Evolutionary conservation across 2,329 filamentous ascomycete genomes (phyloP).

Genomic region (Pseudocercospora pini-densiflorae): DNA sequence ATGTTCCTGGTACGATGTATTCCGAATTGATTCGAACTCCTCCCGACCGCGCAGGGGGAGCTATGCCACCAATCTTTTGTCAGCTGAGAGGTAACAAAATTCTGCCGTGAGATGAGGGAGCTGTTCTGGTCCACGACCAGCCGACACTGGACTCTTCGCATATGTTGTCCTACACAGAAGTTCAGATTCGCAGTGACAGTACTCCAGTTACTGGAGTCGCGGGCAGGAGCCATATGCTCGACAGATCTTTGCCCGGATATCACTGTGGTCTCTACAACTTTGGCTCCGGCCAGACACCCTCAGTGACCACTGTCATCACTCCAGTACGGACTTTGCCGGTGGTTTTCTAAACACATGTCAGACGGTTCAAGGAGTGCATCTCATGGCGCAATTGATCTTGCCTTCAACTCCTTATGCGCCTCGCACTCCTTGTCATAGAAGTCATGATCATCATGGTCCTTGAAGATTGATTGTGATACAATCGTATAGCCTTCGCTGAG

Average conservation of each 20-base stretch:
- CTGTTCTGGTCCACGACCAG: no score
- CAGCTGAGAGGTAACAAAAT: not conserved
- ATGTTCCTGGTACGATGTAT: not conserved
- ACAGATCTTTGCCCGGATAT: no score
- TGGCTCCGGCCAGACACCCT: conserved; percentile 36
- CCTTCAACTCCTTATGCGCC: conserved; percentile 59
- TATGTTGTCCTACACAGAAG: not conserved
- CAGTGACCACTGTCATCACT: conserved; percentile 36
- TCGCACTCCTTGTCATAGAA: conserved; percentile 69
- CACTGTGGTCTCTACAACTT: conserved; percentile 15
- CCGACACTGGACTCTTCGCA: not conserved
- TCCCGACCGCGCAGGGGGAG: conserved; percentile 5
- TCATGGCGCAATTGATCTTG: not conserved
- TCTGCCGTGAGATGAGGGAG: not conserved
- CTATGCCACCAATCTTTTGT: not conserved
- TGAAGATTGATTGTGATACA: conserved; percentile 67
- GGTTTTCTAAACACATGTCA: conserved; percentile 26
- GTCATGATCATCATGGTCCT: conserved; percentile 67
- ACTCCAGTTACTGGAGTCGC: not conserved
- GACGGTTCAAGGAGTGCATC: not conserved
- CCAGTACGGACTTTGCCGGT: conserved; percentile 34
- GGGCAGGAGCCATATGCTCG: not conserved
- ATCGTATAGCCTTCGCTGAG: conserved; percentile 70
- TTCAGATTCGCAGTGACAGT: not conserved
- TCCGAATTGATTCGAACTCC: conserved; percentile 6